phyloP scores from a whole-genome alignment of 805 yeast genomes.

The Wickerhamiella qilinensis region DNA sequence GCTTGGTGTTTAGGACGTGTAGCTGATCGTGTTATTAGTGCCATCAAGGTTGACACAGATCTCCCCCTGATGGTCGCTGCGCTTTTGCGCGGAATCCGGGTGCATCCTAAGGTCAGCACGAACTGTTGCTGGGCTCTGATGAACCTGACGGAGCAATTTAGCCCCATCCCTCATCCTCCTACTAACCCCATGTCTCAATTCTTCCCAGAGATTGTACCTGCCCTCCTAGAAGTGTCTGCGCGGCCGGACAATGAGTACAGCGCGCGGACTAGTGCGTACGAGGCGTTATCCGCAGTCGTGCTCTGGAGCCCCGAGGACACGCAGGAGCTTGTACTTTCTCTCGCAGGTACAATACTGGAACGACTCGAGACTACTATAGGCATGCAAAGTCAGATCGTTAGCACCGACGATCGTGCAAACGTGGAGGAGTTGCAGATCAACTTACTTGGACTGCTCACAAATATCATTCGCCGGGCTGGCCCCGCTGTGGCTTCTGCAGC shows the following conservation, averaged over 20 bases:
- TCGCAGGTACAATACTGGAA: conserved; percentile 58
- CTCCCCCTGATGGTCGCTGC: conserved; percentile 62
- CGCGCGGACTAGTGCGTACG: conserved; percentile 91
- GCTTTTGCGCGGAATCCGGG: conserved; percentile 63
- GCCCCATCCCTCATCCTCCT: conserved; percentile 24
- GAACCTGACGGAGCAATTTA: conserved; percentile 73
- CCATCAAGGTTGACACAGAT: conserved; percentile 48
- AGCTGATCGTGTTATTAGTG: conserved; percentile 69
- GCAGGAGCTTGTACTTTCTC: conserved; percentile 46
- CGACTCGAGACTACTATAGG: conserved; percentile 56
- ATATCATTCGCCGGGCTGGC: conserved; percentile 69
- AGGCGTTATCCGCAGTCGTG: conserved; percentile 74
- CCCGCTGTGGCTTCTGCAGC: conserved; percentile 48
- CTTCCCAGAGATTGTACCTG: conserved; percentile 53
- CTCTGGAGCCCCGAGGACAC: conserved; percentile 57
- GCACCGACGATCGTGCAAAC: conserved; percentile 56
- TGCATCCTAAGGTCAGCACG: conserved; percentile 86
- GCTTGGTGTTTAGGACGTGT: conserved; percentile 98
- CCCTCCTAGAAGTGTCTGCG: conserved; percentile 50
- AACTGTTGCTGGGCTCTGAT: conserved; percentile 97
- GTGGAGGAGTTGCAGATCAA: conserved; percentile 83
- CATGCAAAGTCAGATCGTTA: conserved; percentile 40
- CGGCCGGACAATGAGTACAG: conserved; percentile 70
- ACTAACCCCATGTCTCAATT: conserved; percentile 59
- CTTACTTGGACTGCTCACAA: conserved; percentile 57